Evolutionary conservation across 352 stramenopile species (phyloP).

Genomic region (Pythium rhizo-oryzae): DNA sequence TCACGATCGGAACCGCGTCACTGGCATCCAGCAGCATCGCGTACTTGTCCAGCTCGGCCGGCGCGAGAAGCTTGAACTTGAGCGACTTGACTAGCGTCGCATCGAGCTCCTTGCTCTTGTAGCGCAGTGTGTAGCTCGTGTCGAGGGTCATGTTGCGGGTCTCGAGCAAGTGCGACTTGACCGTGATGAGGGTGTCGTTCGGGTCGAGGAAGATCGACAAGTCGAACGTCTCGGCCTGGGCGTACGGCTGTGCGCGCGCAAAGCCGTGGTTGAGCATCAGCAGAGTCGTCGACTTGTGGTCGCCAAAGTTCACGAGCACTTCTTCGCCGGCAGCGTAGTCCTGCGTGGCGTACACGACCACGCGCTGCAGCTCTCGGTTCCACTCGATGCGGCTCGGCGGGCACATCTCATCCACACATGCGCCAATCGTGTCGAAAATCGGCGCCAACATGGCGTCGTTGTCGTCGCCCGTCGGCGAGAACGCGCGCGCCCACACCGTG

Average conservation of each 20-base stretch:
- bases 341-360: constrained; percentile 30
- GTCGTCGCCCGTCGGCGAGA: constrained; percentile 14
- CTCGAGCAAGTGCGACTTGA: constrained; percentile 32
- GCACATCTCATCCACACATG: constrained; percentile 26
- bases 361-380: constrained; percentile 14
- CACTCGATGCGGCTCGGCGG: constrained; percentile 19
- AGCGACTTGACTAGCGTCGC: constrained; percentile 23
- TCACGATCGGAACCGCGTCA: constrained; percentile 19
- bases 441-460: constrained; percentile 27
- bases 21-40: constrained; percentile 13
- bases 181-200: constrained; percentile 28
- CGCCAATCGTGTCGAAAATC: constrained; percentile 33
- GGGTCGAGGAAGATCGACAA: constrained; percentile 37
- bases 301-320: constrained; percentile 19
- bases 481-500: constrained; percentile 34
- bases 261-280: constrained; percentile 39
- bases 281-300: constrained; percentile 26
- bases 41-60: constrained; percentile 29
- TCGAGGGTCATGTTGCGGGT: constrained; percentile 30
- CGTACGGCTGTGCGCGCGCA: constrained; percentile 16
- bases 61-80: constrained; percentile 33
- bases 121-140: constrained; percentile 30
- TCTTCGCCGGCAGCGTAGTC: constrained; percentile 31
- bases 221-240: constrained; percentile 27
- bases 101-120: constrained; percentile 25